A percentile compares a stretch with the other conserved stretches of the same genome.
These are phyloP conservation scores for Aspergillus ruber DNA, from an alignment of 2,329 filamentous ascomycete genomes.

Conservation along the genomic window DNA sequence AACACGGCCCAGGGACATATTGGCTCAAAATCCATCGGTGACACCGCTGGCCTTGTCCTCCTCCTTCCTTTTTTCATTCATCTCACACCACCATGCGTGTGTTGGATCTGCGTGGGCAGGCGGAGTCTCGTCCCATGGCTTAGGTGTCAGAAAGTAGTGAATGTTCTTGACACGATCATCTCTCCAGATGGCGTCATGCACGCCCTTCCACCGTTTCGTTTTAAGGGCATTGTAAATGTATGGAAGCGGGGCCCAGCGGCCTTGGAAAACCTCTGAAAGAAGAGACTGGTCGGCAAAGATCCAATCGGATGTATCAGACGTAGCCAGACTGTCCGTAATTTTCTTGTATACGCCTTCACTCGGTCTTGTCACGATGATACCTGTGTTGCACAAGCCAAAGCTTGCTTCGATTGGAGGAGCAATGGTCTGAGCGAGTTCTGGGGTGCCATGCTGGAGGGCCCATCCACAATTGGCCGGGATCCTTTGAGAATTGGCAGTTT, in stretches of 20 bases:
- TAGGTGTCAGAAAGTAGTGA: constrained; percentile 12
- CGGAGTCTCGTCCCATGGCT: constrained; percentile 8
- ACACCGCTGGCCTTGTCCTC: constrained; percentile 2
- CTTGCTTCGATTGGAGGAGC: no score
- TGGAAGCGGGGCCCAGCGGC: constrained; percentile 52
- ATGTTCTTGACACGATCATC: constrained; percentile 7
- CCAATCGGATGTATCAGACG: no score
- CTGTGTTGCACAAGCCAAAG: no score
- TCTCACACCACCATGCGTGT: constrained; percentile 9
- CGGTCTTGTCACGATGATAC: no score
- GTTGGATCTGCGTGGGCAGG: constrained; percentile 2
- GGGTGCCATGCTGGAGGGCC: no score
- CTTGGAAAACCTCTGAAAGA: constrained; percentile 48
- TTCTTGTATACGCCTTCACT: no score
- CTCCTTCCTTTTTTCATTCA: constrained; percentile 7
- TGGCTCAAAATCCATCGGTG: constrained; percentile 3
- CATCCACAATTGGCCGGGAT: no score
- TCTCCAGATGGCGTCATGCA: constrained; percentile 9
- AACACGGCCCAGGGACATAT: no score
- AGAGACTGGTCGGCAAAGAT: constrained; percentile 3
- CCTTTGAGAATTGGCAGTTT: no score
- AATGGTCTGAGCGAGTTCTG: no score
- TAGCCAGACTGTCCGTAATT: no score
- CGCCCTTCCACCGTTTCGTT: constrained; percentile 44
- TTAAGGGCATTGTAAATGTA: constrained; percentile 58